Percentiles rank a stretch among this genome's conserved stretches.
Conservation (phyloP, 2,329 filamentous ascomycete species). For the Neonectria coccinea region DNA sequence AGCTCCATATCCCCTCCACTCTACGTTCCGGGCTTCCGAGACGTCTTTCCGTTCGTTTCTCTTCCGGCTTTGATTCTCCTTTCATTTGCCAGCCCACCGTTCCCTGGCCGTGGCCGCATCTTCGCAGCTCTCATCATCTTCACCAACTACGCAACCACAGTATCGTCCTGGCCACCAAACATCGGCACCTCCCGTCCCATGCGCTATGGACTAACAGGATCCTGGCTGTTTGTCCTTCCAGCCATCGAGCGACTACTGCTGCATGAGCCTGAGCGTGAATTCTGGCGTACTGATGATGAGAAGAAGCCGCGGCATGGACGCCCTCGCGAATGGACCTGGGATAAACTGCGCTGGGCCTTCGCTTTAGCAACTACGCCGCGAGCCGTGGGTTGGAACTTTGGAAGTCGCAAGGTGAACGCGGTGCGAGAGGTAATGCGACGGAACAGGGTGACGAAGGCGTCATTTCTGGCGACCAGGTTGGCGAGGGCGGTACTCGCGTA, state of each 20-base stretch:
- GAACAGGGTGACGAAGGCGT: not conserved
- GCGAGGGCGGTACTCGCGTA: constrained; percentile 14
- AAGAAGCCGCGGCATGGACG: constrained; percentile 3
- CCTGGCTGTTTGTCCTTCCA: constrained; percentile 31
- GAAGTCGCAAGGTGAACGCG: constrained; percentile 15
- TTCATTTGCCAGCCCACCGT: constrained; percentile 19
- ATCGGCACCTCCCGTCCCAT: constrained; percentile 22
- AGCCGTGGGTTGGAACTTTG: constrained; percentile 32
- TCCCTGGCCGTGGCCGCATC: constrained; percentile 14
- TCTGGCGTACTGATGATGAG: constrained; percentile 25
- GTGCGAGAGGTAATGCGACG: not conserved
- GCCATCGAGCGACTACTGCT: constrained; percentile 28
- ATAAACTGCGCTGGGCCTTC: constrained; percentile 26
- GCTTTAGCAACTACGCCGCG: constrained; percentile 22
- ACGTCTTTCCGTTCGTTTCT: constrained; percentile 14
- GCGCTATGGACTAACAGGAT: constrained; percentile 31
- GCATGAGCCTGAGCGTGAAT: constrained; percentile 22
- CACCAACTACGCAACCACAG: constrained; percentile 18
- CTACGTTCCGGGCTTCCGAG: not conserved
- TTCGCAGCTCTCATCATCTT: constrained; percentile 21
- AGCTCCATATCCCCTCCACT: not conserved
- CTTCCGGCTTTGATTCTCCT: constrained; percentile 13
- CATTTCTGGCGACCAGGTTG: not conserved
- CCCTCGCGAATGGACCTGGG: constrained; percentile 16
- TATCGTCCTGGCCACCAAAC: constrained; percentile 30